phyloP scores from a whole-genome alignment of 192 early-diverging fungal species.

The Coemansia sp. region DNA sequence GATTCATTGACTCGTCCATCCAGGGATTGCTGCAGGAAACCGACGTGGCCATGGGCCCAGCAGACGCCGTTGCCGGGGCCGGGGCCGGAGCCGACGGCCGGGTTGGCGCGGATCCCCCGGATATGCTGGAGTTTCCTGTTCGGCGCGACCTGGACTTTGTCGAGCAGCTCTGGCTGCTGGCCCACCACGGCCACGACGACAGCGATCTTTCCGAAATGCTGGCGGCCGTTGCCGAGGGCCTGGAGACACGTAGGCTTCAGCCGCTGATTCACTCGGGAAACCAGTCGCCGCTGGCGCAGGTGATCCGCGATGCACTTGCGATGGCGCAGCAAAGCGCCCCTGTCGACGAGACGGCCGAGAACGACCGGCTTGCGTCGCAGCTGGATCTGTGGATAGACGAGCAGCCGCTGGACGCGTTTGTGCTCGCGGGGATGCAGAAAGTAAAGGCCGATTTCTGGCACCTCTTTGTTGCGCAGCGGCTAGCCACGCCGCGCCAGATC shows the following conservation, averaged over 20 bases:
- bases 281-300: slow-evolving; percentile 28
- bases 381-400: slow-evolving; percentile 48
- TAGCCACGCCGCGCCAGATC: slow-evolving; percentile 43
- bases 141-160: slow-evolving; percentile 47
- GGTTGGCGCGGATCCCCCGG: not conserved
- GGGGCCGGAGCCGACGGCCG: not conserved
- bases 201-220: slow-evolving; percentile 38
- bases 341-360: slow-evolving; percentile 26
- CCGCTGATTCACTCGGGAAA: slow-evolving; percentile 38
- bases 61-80: too few species aligned
- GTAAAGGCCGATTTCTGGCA: slow-evolving; percentile 42
- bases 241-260: slow-evolving; percentile 45
- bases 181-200: slow-evolving; percentile 33
- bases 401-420: slow-evolving; percentile 48
- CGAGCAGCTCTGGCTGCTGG: slow-evolving; percentile 45
- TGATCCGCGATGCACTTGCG: slow-evolving; percentile 17
- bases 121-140: slow-evolving; percentile 14
- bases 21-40: not conserved
- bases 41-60: not conserved
- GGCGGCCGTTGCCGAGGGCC: slow-evolving; percentile 42
- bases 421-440: slow-evolving; percentile 40
- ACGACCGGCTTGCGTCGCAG: slow-evolving; percentile 31
- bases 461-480: slow-evolving; percentile 28
- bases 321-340: slow-evolving; percentile 2
- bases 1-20: slow-evolving; percentile 36